Percentiles rank a stretch among this genome's conserved stretches.
These are phyloP conservation scores for Paramecium biaurelia DNA, from an alignment of 73 alveolate genomes.

Conservation along the genomic window DNA sequence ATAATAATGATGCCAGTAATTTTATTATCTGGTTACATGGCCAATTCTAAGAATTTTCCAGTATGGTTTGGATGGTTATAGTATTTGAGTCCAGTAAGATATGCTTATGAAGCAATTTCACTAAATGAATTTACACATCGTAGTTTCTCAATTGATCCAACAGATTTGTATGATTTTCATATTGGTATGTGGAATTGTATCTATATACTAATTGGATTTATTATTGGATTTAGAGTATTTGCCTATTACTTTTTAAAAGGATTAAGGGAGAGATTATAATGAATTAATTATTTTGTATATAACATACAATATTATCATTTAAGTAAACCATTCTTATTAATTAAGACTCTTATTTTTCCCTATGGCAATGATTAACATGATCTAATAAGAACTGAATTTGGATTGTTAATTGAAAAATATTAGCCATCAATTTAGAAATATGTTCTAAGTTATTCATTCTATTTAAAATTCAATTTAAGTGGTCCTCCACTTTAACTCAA, in stretches of 20 bases:
- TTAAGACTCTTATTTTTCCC: constrained; percentile 4
- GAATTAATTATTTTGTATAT: not conserved
- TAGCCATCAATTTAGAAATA: constrained; percentile 84
- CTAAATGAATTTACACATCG: constrained; percentile 68
- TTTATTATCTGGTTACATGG: constrained; percentile 71
- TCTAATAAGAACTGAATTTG: not conserved
- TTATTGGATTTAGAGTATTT: not conserved
- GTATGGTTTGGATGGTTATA: constrained; percentile 75
- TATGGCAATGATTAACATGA: not conserved
- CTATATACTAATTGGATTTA: not conserved
- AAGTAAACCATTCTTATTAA: not conserved
- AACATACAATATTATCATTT: not conserved
- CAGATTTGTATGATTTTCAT: not conserved
- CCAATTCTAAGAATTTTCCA: constrained; percentile 62
- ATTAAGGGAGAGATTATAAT: not conserved
- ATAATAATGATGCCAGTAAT: constrained; percentile 65
- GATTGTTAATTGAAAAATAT: constrained; percentile 52
- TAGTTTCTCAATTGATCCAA: not conserved
- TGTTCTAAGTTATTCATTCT: constrained; percentile 53
- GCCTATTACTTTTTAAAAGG: constrained; percentile 17
- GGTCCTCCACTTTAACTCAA: constrained; percentile 75
- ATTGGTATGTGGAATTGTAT: constrained; percentile 39
- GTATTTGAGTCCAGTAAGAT: constrained; percentile 74
- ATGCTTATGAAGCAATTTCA: constrained; percentile 67
- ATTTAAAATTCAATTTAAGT: constrained; percentile 57